Conservation (phyloP, 495 filamentous ascomycete genomes). For the Immersiella caudata region DNA sequence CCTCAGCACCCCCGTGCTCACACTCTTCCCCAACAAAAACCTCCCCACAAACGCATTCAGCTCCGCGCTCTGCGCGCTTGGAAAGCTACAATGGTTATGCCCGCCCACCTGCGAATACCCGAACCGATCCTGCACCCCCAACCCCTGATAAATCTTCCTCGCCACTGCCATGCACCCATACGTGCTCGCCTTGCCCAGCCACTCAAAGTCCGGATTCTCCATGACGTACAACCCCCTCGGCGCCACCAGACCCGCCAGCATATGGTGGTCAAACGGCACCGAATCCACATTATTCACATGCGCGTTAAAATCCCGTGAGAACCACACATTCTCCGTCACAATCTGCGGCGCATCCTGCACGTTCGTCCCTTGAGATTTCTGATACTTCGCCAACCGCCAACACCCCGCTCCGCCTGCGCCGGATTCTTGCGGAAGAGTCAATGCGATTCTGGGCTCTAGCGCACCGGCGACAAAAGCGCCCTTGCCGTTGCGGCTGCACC, state of each 20-base stretch:
- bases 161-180: constrained; percentile 60
- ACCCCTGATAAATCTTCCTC: constrained; percentile 52
- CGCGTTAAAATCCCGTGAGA: constrained; percentile 46
- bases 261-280: constrained; percentile 55
- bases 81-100: constrained; percentile 59
- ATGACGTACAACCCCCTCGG: constrained; percentile 52
- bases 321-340: constrained; percentile 56
- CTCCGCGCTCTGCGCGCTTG: constrained; percentile 47
- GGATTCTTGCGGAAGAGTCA: constrained; percentile 57
- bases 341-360: constrained; percentile 56
- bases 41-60: constrained; percentile 57
- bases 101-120: constrained; percentile 56
- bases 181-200: constrained; percentile 53
- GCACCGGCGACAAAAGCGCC: constrained; percentile 57
- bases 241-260: constrained; percentile 50
- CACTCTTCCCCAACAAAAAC: constrained; percentile 48
- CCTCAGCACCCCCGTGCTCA: constrained; percentile 29
- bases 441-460: constrained; percentile 52
- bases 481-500: constrained; percentile 59
- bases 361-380: constrained; percentile 49
- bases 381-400: constrained; percentile 52
- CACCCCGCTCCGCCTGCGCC: constrained; percentile 54
- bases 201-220: constrained; percentile 57
- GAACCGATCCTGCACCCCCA: constrained; percentile 51
- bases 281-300: constrained; percentile 43